Evolutionary conservation across 371 early-diverging fungal genomes (phyloP).

Genomic region (Mucor lusitanicus): DNA sequence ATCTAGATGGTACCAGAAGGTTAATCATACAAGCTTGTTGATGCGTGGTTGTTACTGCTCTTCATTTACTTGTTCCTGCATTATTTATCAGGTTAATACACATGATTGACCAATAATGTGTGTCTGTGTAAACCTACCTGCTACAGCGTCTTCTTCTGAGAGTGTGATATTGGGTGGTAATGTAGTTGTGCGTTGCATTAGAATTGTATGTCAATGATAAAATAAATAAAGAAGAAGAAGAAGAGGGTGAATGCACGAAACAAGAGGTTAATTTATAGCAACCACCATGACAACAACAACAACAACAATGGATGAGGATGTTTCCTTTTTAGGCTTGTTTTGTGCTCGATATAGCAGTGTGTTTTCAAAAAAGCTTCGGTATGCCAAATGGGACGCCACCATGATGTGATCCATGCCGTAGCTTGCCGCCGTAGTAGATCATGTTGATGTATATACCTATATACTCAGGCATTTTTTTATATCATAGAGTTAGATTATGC

Average conservation of each 20-base stretch:
- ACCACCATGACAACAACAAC: neutral
- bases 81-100: neutral
- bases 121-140: slow-evolving; percentile 5
- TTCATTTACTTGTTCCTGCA: slow-evolving; percentile 19
- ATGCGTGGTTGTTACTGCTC: neutral
- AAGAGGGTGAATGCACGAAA: neutral
- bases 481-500: no score
- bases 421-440: neutral
- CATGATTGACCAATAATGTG: neutral
- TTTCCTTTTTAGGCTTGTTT: neutral
- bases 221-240: neutral
- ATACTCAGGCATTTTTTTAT: no score
- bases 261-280: neutral
- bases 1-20: slow-evolving; percentile 31
- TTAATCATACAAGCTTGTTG: neutral
- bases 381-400: neutral
- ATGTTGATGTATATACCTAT: neutral
- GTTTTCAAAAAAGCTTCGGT: neutral
- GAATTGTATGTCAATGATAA: neutral
- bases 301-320: neutral
- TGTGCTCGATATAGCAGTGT: neutral
- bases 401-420: neutral
- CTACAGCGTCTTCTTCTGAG: slow-evolving; percentile 13
- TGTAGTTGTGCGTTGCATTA: slow-evolving; percentile 9
- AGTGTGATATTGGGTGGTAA: slow-evolving; percentile 9